Conservation (phyloP, 441 rosid species). For the Erysimum cheiri region DNA sequence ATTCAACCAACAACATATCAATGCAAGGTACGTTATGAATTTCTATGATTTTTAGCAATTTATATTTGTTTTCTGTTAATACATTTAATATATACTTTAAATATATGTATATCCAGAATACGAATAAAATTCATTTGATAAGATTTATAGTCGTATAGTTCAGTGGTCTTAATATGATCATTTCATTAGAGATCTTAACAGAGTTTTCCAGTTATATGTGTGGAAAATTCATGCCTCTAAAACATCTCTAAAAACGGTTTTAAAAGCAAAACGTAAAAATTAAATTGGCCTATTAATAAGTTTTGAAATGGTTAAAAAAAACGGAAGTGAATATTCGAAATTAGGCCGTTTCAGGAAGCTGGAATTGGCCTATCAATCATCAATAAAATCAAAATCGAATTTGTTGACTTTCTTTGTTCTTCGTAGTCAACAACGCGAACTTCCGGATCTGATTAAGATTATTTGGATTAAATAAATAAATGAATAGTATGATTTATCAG, state of each 20-base stretch:
- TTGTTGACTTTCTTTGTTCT: background rate
- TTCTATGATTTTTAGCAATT: background rate
- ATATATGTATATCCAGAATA: background rate
- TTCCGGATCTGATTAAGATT: conserved; percentile 24
- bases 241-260: background rate
- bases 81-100: background rate
- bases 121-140: background rate
- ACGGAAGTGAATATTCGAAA: background rate
- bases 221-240: background rate
- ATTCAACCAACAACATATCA: conserved; percentile 15
- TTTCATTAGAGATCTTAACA: background rate
- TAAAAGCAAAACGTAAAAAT: background rate
- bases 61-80: background rate
- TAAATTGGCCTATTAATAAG: background rate
- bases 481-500: conserved; percentile 8
- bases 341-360: background rate
- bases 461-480: background rate
- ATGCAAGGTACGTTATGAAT: conserved; percentile 27
- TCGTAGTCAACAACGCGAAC: conserved; percentile 29
- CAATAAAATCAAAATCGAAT: background rate
- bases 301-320: background rate
- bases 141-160: background rate
- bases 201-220: background rate
- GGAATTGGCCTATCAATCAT: background rate
- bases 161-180: background rate